Evolutionary conservation across 2,329 filamentous ascomycete species (phyloP), one percentile per base, ranked within the genome.

Genomic region (Paecilomyces variotii): DNA sequence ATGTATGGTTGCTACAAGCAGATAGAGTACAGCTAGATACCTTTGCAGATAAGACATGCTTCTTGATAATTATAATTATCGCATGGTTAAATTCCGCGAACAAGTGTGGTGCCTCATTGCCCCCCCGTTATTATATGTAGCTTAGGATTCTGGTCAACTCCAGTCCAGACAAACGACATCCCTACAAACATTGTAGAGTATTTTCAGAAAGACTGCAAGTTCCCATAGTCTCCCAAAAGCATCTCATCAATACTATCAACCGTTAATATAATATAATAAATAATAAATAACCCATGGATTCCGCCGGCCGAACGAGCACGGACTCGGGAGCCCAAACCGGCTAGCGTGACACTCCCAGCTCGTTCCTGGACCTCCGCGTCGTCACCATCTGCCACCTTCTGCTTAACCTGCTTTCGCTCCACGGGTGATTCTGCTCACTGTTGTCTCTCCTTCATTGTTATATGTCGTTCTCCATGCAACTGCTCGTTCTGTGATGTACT

Each of bases 401-500:
- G 62, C 58, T 58, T 34, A 62, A 56, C 30, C 30, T 32, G 30
- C 28, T 54, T 54, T 10, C 14, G 19, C 30, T 24, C 10, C 28
- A 53, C 9, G 6, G n/a, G 54, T 60, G 61, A 58, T 57, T 62
- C 64, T 56, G 51, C 53, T 62, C 45, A 60, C 26, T 64, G 53
- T 64, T 62, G 67, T 65, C 60, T 64, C 66, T 63, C 64, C 59
- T 60, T 62, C 61, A 58, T 57, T 64, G 25, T 52, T 56, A 27
- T 56, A 35, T 62, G 39, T 67, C 56, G 63, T 58, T 64, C 60
- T 61, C 56, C 52, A 71, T 72, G 68, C 64, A 56, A 65, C 59
- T 61, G 60, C 61, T 58, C 55, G 55, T 58, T 64, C 60, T 61
- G 65, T 72, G 76, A 97, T 97, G 93, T 97, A 90, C 79, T 94